Evolutionary conservation across 768 basidiomycete genomes (phyloP).

Genomic region (Tylopilus plumbeoviolaceoides): DNA sequence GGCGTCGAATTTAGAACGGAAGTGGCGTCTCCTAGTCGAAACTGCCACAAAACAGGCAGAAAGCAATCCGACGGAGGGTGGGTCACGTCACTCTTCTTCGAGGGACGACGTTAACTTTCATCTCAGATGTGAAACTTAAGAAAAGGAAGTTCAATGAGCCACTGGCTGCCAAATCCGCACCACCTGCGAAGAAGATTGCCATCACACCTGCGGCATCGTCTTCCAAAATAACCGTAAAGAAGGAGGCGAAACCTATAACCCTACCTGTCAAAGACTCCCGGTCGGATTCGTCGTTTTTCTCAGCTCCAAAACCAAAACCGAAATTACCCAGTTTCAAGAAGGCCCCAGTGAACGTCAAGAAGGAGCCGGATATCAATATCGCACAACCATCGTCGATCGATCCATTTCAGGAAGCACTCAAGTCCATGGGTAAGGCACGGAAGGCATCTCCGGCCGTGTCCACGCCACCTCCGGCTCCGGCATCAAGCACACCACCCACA

Average conservation of each 20-base stretch:
- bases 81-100: slow-evolving; percentile 53
- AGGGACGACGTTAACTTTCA: slow-evolving; percentile 22
- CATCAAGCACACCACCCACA: slow-evolving; percentile 32
- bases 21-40: slow-evolving; percentile 68
- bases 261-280: slow-evolving; percentile 66
- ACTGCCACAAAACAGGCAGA: slow-evolving; percentile 44
- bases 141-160: slow-evolving; percentile 70
- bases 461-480: slow-evolving; percentile 48
- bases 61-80: slow-evolving; percentile 58
- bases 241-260: slow-evolving; percentile 41
- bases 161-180: slow-evolving; percentile 41
- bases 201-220: slow-evolving; percentile 28
- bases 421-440: slow-evolving; percentile 62
- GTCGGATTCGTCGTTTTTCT: slow-evolving; percentile 86
- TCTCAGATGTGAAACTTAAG: slow-evolving; percentile 55
- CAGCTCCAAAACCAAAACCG: slow-evolving; percentile 78
- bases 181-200: slow-evolving; percentile 65
- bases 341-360: slow-evolving; percentile 49
- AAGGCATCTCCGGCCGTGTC: slow-evolving; percentile 59
- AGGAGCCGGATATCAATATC: slow-evolving; percentile 52
- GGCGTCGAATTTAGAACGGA: slow-evolving; percentile 82
- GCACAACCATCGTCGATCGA: slow-evolving; percentile 76
- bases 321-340: slow-evolving; percentile 87
- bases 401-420: slow-evolving; percentile 80
- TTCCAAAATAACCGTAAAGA: slow-evolving; percentile 46